Base-by-base conservation (phyloP, 2,329 filamentous ascomycete genomes). In the Xylariales sp. region DNA sequence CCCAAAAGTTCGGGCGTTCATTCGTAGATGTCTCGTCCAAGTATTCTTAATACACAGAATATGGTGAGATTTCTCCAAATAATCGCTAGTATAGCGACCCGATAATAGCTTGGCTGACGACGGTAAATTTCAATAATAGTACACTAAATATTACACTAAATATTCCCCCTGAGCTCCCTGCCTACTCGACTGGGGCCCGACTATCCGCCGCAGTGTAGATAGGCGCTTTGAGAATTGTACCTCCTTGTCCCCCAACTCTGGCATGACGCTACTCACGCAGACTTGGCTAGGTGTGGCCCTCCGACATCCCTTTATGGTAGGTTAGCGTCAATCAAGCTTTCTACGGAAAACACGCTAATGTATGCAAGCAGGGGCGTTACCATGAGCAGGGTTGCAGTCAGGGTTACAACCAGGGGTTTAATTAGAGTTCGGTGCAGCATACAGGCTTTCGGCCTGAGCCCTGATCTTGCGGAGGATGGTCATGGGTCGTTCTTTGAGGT, bases 321-420 rank as follows among this genome's bases (percentile, higher is more conserved):
- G 28, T 32, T 57, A 34, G 46, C 62, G 43, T 49, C 32, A 62
- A 65, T 49, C 57, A 65, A 62, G 66, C 57, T 53, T 54, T 60
- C 43, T 28, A 58, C 18, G 49, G 14, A 34, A 63, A 39, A 61
- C 30, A 52, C 41, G 36, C 52, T 62, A 69, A 66, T 65, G 62
- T 14, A 41, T 14, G 39, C 32, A 48, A 46, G 16, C 32, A 12
- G 2, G n/a, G 41, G 46, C 52, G 61, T 58, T 46, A 54, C 62
- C 14, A 55, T 16, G 32, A 3, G 32, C 14, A 48, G 41, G 45
- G 45, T 18, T 23, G 2, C 23, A 23, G 23, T 23, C 23, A 23
- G 23, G 3, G 1, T 48, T 14, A 36, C 36, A 39, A 39, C 5
- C 16, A 49, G 45, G 46, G 46, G 16, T 57, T 23, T 39, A 8